A percentile compares a stretch with the other conserved stretches of the same genome.
These are phyloP conservation scores for Aspergillus sp. DNA, from an alignment of 2,329 filamentous ascomycete species.

Conservation along the genomic window DNA sequence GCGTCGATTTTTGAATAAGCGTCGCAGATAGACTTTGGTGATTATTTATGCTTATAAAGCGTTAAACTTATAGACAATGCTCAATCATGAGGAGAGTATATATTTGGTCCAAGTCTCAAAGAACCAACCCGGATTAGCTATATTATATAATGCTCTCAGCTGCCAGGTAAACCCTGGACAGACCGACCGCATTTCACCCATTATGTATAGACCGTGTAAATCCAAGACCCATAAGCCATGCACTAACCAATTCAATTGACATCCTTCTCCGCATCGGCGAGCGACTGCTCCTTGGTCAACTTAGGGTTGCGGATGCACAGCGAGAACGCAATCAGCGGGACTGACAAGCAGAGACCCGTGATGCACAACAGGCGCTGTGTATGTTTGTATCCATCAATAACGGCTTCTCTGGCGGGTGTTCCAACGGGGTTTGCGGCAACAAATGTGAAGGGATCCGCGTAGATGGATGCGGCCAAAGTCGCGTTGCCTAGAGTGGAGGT, in stretches of 20 bases:
- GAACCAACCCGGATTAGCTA: too few relatives aligned
- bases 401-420: conserved; percentile 48
- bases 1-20: conserved; percentile 26
- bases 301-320: conserved; percentile 52
- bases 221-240: neutral
- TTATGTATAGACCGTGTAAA: neutral
- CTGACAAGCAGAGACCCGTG: conserved; percentile 54
- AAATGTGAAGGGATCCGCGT: conserved; percentile 48
- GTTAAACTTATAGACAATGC: too few relatives aligned
- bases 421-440: conserved; percentile 47
- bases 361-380: conserved; percentile 56
- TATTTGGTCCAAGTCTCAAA: too few relatives aligned
- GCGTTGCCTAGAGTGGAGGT: conserved; percentile 42
- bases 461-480: conserved; percentile 46
- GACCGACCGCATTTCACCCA: neutral
- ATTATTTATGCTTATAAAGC: neutral
- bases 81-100: too few relatives aligned
- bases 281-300: conserved; percentile 52
- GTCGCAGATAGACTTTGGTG: neutral
- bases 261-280: conserved; percentile 43
- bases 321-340: conserved; percentile 52
- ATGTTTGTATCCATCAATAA: conserved; percentile 51
- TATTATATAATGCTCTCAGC: too few relatives aligned
- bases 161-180: neutral
- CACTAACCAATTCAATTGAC: neutral